Conservation (phyloP, 2,329 filamentous ascomycete genomes). For the Sclerotinia borealis region DNA sequence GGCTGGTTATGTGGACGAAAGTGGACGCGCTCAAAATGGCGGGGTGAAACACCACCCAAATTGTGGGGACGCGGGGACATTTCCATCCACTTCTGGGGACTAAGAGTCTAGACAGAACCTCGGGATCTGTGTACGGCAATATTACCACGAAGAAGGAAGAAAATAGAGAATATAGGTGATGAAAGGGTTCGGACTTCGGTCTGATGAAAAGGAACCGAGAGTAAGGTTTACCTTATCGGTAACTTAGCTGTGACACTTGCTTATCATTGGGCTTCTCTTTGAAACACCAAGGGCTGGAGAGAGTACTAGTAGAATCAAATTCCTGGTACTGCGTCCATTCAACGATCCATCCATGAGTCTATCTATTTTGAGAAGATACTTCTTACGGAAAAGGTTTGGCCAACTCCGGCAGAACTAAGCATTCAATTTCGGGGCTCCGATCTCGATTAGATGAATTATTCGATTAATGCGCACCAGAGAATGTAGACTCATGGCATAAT, state of each 20-base stretch:
- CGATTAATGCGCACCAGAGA: neutral
- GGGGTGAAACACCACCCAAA: neutral
- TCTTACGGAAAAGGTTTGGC: too few species aligned
- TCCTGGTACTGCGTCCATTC: too few species aligned
- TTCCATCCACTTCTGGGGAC: neutral
- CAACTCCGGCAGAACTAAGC: too few species aligned
- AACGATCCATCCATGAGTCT: too few species aligned
- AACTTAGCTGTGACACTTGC: neutral
- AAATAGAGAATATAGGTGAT: too few species aligned
- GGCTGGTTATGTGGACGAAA: constrained; percentile 2
- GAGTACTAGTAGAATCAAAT: too few species aligned
- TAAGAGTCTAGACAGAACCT: neutral
- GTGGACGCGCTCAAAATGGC: neutral
- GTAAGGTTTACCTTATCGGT: neutral
- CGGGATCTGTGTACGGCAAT: neutral
- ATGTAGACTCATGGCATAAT: neutral
- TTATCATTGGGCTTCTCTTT: neutral
- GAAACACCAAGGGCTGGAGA: too few species aligned
- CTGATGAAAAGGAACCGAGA: neutral
- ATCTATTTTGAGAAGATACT: too few species aligned
- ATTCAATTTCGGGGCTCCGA: neutral
- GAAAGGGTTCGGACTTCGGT: neutral
- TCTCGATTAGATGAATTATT: neutral
- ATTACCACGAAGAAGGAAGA: neutral
- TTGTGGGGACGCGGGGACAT: neutral